These are phyloP conservation scores for Hansfordia pulvinata DNA, from an alignment of 2,329 filamentous ascomycete species.

Conservation along the genomic window DNA sequence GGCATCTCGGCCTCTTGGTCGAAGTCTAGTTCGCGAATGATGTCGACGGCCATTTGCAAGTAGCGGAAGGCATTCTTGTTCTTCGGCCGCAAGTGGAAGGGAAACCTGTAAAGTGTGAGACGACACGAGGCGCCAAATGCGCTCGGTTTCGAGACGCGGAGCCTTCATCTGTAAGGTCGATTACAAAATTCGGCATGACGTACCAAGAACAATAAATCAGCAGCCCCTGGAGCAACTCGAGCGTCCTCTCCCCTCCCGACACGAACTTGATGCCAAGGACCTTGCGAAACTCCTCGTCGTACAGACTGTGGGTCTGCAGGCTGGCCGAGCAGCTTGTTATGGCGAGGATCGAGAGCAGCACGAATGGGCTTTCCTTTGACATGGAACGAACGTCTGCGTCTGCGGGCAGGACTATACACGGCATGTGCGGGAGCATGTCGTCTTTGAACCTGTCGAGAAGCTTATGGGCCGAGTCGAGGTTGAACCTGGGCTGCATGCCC, in stretches of 20 bases:
- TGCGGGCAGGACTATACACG: conserved; percentile 25
- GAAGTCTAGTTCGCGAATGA: conserved; percentile 34
- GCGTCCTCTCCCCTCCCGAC: conserved; percentile 38
- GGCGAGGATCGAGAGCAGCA: conserved; percentile 39
- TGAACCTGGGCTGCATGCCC: conserved; percentile 37
- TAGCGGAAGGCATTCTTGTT: conserved; percentile 36
- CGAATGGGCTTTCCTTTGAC: conserved; percentile 32
- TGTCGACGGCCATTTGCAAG: conserved; percentile 35
- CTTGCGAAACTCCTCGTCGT: conserved; percentile 45
- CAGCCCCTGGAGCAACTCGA: conserved; percentile 43
- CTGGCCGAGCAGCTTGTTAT: conserved; percentile 31
- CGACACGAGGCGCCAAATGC: no score
- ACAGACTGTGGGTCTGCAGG: conserved; percentile 36
- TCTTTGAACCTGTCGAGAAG: conserved; percentile 27
- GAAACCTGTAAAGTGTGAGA: conserved; percentile 35
- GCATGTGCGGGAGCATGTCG: conserved; percentile 27
- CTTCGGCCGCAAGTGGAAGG: conserved; percentile 37
- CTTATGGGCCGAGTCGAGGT: conserved; percentile 35
- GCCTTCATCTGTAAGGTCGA: background rate
- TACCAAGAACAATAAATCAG: conserved; percentile 45
- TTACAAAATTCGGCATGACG: conserved; percentile 5
- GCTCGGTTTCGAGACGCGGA: no score
- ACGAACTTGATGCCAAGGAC: conserved; percentile 42
- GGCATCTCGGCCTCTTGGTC: conserved; percentile 22
- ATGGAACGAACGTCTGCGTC: conserved; percentile 28